phyloP scores from a whole-genome alignment of 202 grass and related monocot species.

The Musa balbisiana region DNA sequence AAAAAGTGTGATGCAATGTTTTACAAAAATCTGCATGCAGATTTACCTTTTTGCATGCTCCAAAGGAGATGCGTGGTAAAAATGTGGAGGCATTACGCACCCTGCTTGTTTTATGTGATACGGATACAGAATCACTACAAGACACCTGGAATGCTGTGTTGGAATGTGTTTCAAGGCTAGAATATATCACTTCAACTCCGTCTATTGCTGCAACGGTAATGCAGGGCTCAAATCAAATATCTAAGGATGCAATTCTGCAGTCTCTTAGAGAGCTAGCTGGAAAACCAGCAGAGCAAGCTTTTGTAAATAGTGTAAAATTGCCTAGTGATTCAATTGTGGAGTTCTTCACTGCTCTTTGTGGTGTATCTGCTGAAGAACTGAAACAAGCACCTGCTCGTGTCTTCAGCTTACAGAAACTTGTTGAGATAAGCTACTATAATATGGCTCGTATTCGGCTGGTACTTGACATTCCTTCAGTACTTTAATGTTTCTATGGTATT shows the following conservation, averaged over 20 bases:
- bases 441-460: constrained; percentile 98
- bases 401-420: constrained; percentile 98
- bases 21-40: constrained; percentile 42
- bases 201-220: constrained; percentile 85
- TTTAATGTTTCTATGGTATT: constrained; percentile 10
- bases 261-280: constrained; percentile 83
- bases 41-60: constrained; percentile 95
- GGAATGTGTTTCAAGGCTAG: constrained; percentile 95
- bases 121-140: constrained; percentile 80
- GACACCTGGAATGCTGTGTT: constrained; percentile 99
- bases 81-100: constrained; percentile 92
- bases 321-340: constrained; percentile 97
- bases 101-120: constrained; percentile 83
- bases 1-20: constrained; percentile 14
- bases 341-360: constrained; percentile 85
- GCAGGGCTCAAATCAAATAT: constrained; percentile 98
- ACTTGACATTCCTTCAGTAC: constrained; percentile 24
- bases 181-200: constrained; percentile 83
- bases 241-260: constrained; percentile 80
- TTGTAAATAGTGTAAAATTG: constrained; percentile 93
- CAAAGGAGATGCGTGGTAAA: constrained; percentile 97
- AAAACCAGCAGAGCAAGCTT: constrained; percentile 92
- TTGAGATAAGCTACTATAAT: constrained; percentile 99
- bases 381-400: constrained; percentile 92
- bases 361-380: constrained; percentile 90